Conservation (phyloP, 331 rosid species). For the Rhamnella rubrinervis region DNA sequence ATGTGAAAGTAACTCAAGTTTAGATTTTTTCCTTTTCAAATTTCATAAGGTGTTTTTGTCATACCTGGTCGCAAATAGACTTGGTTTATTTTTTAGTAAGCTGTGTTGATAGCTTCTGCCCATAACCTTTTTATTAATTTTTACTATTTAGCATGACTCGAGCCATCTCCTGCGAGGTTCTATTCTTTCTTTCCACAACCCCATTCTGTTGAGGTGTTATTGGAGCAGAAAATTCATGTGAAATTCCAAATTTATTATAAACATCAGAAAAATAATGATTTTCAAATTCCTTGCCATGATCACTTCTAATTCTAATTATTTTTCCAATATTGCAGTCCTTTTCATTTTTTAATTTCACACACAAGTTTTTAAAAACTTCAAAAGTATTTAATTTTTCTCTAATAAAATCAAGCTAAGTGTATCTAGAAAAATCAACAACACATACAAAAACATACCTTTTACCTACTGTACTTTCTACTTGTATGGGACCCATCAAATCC, state of each 20-base stretch:
- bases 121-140: background rate
- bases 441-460: background rate
- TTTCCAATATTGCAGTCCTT: too few species aligned
- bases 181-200: background rate
- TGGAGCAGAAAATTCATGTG: background rate
- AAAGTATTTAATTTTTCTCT: background rate
- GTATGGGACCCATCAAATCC: background rate
- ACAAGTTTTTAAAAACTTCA: background rate
- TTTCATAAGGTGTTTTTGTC: too few species aligned
- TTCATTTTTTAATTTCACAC: background rate
- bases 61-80: too few species aligned
- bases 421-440: background rate
- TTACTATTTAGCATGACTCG: background rate
- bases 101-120: background rate
- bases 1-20: too few species aligned
- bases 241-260: background rate
- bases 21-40: too few species aligned
- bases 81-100: too few species aligned
- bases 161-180: background rate
- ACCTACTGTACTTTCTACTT: accelerated
- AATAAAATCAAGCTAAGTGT: background rate
- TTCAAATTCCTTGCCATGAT: background rate
- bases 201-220: background rate
- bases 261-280: background rate
- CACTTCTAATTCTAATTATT: background rate